Evolutionary conservation across 495 filamentous ascomycete species (phyloP), one percentile per base, ranked within the genome.

Genomic region (Cairneyella variabilis): DNA sequence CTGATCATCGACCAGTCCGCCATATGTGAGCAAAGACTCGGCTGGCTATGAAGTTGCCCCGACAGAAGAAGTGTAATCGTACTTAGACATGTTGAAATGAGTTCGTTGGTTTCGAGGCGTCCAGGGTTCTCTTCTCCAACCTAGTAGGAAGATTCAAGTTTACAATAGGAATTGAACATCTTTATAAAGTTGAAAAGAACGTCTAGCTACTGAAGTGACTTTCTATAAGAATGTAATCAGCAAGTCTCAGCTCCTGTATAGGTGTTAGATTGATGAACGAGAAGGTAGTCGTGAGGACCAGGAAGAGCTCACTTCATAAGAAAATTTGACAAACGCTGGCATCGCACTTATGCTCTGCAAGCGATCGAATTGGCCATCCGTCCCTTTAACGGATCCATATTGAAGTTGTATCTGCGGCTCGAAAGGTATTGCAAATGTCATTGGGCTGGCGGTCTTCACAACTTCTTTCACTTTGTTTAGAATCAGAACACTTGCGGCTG

Each of bases 41-140:
- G 26, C 11, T 30, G 53, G 53, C 5, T 55, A 55, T 55, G 53
- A 55, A 34, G 22, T 28, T 14, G 34, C 41, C 30, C 26, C 27
- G 3, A 37, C 38, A 3, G 49, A 52, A n/a, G 49, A 52, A 32
- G n/a, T n/a, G n/a, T n/a, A n/a, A n/a, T n/a, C n/a, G n/a, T n/a
- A n/a, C n/a, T n/a, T n/a, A n/a, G n/a, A n/a, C n/a, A n/a, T n/a
- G n/a, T n/a, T n/a, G n/a, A n/a, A n/a, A n/a, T n/a, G n/a, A n/a
- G n/a, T n/a, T n/a, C n/a, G n/a, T n/a, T n/a, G n/a, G n/a, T n/a
- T n/a, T n/a, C n/a, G n/a, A n/a, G n/a, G n/a, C n/a, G n/a, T n/a
- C n/a, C n/a, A n/a, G n/a, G n/a, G n/a, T n/a, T n/a, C n/a, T n/a
- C n/a, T n/a, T n/a, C n/a, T n/a, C n/a, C n/a, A n/a, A n/a, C n/a